Conservation (phyloP, 2,329 filamentous ascomycete genomes). For the Diaporthe ilicicola region DNA sequence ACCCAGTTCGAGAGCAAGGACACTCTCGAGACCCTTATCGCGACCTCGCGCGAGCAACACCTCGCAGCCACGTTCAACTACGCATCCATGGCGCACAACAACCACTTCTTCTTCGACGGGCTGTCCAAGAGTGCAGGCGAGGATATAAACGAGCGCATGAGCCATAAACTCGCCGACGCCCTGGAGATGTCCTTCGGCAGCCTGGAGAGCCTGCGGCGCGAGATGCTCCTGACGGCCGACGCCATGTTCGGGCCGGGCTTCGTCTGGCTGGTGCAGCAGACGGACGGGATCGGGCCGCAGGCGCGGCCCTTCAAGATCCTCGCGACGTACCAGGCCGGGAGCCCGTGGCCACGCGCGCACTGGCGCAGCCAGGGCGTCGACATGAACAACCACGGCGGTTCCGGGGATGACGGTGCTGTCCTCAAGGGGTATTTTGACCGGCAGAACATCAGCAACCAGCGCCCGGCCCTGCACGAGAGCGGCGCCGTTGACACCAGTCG, state of each 20-base stretch:
- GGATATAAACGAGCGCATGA: constrained; percentile 54
- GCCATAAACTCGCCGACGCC: constrained; percentile 58
- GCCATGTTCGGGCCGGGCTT: constrained; percentile 98
- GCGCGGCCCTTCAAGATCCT: constrained; percentile 71
- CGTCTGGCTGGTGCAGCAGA: constrained; percentile 82
- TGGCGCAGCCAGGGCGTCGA: constrained; percentile 76
- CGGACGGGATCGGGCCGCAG: constrained; percentile 43
- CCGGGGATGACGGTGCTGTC: constrained; percentile 42
- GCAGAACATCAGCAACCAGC: constrained; percentile 44
- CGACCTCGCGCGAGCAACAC: constrained; percentile 80
- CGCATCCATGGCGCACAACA: constrained; percentile 96
- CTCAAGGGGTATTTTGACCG: constrained; percentile 50
- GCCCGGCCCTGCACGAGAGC: constrained; percentile 40
- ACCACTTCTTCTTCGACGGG: constrained; percentile 79
- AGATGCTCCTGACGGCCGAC: constrained; percentile 81
- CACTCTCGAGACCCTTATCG: constrained; percentile 74
- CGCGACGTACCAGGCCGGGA: constrained; percentile 89
- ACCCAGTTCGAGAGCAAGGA: constrained; percentile 69
- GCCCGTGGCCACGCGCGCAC: constrained; percentile 86
- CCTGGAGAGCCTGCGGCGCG: constrained; percentile 80
- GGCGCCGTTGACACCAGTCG: constrained; percentile 35
- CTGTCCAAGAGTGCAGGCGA: constrained; percentile 45
- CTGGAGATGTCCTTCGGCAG: constrained; percentile 81
- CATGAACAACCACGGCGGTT: constrained; percentile 69
- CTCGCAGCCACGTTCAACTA: constrained; percentile 90